Evolutionary conservation across 129 eudicot genomes (phyloP), one percentile per base, ranked within the genome.

Genomic region (Tagetes patula): DNA sequence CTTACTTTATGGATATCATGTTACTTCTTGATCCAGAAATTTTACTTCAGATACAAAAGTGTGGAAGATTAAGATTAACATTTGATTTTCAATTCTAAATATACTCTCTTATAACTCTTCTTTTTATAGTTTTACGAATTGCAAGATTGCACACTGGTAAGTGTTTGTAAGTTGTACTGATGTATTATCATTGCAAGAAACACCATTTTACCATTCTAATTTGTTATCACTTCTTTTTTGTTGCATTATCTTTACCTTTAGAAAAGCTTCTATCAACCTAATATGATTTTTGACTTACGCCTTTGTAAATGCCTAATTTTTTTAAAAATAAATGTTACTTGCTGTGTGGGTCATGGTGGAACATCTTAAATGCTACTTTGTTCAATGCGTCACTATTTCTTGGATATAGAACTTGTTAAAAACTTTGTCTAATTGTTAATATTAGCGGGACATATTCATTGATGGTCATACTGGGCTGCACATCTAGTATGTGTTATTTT

Each of bases 251-350:
- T 45, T 43, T 58, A 31, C 32, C 55, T 30, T 72, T 49, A 32
- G n/a, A 45, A 72, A 72, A 43, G 58, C 9, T 58, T 69, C 34
- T n/a, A 69, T 48, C 63, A 36, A 69, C 74, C 11, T 50, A 36
- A 7, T 6, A 14, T 62, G 31, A 1, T 62, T 62, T 5, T 62
- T 62, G 68, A 62, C 46, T 13, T 36, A 3, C 37, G n/a, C 38
- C 32, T 38, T 36, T 9, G 38, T 62, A 13, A 13, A 62, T 30
- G 13, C 13, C 30, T 62, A 62, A 62, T n/a, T 11, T 14, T 13
- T 0, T 38, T 37, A 36, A 36, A 62, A 36, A 38, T 2, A 11
- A 36, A 62, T 11, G n/a, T 59, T 33, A 9, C 65, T 59, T 33
- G 34, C 11, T 8, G 34, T 1, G 11, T 36, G 14, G 65, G 41